Evolutionary conservation across 1,284 basidiomycete genomes (phyloP).

Genomic region (Thecaphora thlaspeos): DNA sequence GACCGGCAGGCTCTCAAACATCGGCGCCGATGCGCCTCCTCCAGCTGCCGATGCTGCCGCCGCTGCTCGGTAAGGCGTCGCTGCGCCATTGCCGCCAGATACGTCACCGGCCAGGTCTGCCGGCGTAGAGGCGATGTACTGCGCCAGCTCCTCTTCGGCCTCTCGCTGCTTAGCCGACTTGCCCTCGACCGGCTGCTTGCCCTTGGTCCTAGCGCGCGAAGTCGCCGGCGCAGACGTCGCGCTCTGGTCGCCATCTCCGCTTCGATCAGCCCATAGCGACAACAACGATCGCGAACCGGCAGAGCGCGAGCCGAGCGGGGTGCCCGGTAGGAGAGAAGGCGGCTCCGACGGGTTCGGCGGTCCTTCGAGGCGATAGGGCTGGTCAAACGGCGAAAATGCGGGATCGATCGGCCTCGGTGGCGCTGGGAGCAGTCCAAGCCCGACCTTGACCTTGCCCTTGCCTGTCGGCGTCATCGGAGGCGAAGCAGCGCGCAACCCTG

Average conservation of each 20-base stretch:
- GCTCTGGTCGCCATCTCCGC: too few relatives aligned
- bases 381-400: constrained; percentile 40
- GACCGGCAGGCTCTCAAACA: not conserved
- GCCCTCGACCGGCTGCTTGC: too few relatives aligned
- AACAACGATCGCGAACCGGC: too few relatives aligned
- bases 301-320: not conserved
- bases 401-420: constrained; percentile 26
- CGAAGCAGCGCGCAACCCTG: too few relatives aligned
- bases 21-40: not conserved
- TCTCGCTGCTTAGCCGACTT: not conserved
- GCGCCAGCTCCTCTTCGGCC: not conserved
- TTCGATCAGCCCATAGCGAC: too few relatives aligned
- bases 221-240: too few relatives aligned
- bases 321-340: not conserved
- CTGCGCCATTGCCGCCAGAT: too few relatives aligned
- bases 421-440: constrained; percentile 14
- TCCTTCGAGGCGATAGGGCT: constrained; percentile 24
- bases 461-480: constrained; percentile 2
- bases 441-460: constrained; percentile 24
- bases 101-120: not conserved
- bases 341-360: constrained; percentile 8
- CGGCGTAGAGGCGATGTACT: not conserved
- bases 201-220: too few relatives aligned
- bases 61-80: too few relatives aligned
- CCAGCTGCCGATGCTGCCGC: too few relatives aligned